A percentile compares a stretch with the other conserved stretches of the same genome.
phyloP scores from a whole-genome alignment of 2,329 filamentous ascomycete genomes.

The Lasiodiplodia hormozganensis region DNA sequence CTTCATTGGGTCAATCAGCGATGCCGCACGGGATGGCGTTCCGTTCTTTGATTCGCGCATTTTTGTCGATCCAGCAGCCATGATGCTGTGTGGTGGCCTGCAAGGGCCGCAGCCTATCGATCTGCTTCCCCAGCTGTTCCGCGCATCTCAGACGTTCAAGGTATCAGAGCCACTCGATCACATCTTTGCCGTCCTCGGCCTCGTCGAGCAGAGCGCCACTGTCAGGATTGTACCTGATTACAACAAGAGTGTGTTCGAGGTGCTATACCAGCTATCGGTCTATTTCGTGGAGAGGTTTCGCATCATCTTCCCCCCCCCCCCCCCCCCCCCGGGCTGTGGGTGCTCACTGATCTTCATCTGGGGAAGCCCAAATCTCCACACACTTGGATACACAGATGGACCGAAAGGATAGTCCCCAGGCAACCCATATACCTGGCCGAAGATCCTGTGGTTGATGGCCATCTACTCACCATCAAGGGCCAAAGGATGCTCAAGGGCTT shows the following conservation, averaged over 20 bases:
- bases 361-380: background rate
- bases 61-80: background rate
- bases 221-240: background rate
- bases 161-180: too few species aligned
- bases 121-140: too few species aligned
- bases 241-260: background rate
- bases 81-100: background rate
- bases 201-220: too few species aligned
- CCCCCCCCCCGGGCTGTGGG: too few species aligned
- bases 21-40: background rate
- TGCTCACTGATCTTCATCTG: background rate
- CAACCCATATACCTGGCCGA: background rate
- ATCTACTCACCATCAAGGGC: background rate
- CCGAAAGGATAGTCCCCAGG: background rate
- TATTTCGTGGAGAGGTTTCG: background rate
- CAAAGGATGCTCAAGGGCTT: background rate
- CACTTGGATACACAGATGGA: background rate
- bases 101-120: background rate
- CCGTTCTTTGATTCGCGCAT: background rate
- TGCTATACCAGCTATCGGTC: background rate
- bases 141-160: too few species aligned
- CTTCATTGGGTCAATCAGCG: background rate
- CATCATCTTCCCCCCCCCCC: background rate
- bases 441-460: background rate
- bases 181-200: too few species aligned